Percentiles rank a stretch among this genome's conserved stretches.
phyloP scores from a whole-genome alignment of 2,329 filamentous ascomycete genomes.

The Penicillium sp. region DNA sequence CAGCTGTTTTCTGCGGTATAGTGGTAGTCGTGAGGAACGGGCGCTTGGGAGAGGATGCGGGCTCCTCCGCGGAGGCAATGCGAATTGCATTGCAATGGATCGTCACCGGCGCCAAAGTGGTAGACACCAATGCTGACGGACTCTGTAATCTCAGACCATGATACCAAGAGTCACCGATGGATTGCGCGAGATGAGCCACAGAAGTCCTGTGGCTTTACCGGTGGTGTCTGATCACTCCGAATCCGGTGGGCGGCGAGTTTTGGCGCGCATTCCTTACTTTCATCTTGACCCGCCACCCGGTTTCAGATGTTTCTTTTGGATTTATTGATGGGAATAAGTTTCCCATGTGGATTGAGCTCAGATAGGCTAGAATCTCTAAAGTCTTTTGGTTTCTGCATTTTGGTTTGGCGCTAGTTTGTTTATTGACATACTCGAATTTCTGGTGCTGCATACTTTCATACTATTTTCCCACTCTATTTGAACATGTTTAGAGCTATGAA shows the following conservation, averaged over 20 bases:
- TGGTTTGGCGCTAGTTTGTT: no score
- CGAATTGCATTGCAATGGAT: slow-evolving; percentile 67
- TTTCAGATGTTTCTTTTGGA: no score
- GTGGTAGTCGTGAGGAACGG: slow-evolving; percentile 41
- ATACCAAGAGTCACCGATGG: not conserved
- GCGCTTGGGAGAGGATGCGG: slow-evolving; percentile 68
- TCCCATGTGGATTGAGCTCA: no score
- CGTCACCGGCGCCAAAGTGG: slow-evolving; percentile 20
- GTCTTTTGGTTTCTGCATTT: no score
- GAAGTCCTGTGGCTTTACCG: not conserved
- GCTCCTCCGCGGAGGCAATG: slow-evolving; percentile 77
- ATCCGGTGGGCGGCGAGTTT: slow-evolving; percentile 1
- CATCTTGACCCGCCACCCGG: no score
- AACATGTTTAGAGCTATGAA: no score
- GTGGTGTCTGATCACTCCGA: slow-evolving; percentile 1
- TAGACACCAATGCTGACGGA: slow-evolving; percentile 7
- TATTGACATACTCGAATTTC: no score
- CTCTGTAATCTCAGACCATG: slow-evolving; percentile 7
- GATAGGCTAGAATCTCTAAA: no score
- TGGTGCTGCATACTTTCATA: no score
- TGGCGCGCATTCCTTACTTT: no score
- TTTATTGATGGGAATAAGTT: no score
- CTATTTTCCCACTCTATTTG: no score
- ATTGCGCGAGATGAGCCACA: not conserved
- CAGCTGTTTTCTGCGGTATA: slow-evolving; percentile 55